Base-by-base conservation (phyloP, 352 stramenopile genomes). In the Globisporangium uncinulatum region DNA sequence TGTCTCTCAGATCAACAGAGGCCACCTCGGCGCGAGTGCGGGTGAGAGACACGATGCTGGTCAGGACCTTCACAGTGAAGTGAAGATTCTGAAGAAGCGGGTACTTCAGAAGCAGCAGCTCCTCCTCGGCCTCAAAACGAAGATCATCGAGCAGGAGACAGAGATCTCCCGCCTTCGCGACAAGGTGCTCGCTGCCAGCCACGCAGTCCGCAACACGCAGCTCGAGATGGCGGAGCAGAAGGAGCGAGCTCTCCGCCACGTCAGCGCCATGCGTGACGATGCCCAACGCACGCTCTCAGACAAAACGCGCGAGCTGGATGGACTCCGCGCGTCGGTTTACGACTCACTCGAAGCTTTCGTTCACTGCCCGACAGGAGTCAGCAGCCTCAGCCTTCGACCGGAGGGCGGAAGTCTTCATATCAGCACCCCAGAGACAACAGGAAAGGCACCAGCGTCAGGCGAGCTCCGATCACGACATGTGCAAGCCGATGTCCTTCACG, bases 51-150 rank as follows among this genome's bases (percentile, higher is more conserved):
- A 50, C 61, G 19, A 32, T 17, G 34, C 47, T 57, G 47, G 4
- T 9, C 15, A 44, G 17, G 37, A n/a, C 36, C 15, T 54, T 13
- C 59, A 51, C 6, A 65, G 70, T n/a, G 68, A 86, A 55, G 37
- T 59, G 29, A 79, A 80, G 20, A 54, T 61, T 15, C 61, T 87
- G 19, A 73, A 78, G 51, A 62, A 68, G 36, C 77, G 77, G 6
- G 69, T 86, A 19, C 39, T 87, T 10, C 70, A 84, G 32, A 87
- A 87, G 37, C 77, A 87, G 51, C 70, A 83, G 17, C 59, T 87
- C 24, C 62, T 84, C 20, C 32, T 71, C 4, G 67, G 60, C 6
- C 73, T 71, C 47, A 82, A 82, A 43, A 56, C 62, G 32, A 82
- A 87, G 29, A 11, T 77, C 15, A 49, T 63, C 0, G 62, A 67